Percentiles rank a stretch among this genome's conserved stretches.
Conservation (phyloP, 768 basidiomycete species). For the Tulasnella sp. region DNA sequence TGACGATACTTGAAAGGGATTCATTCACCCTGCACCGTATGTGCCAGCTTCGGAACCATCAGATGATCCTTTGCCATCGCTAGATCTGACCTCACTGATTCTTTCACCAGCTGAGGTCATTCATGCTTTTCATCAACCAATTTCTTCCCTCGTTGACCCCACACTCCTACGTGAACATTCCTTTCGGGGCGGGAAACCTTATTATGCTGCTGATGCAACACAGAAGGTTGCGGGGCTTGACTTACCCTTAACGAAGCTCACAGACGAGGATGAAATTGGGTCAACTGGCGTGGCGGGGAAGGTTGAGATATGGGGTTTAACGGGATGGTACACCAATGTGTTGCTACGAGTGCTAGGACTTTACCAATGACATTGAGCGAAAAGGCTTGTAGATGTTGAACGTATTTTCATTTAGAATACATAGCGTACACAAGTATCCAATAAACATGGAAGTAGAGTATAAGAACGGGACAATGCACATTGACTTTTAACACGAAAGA, state of each 20-base stretch:
- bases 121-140: conserved; percentile 55
- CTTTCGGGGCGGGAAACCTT: conserved; percentile 46
- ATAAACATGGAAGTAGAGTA: no score
- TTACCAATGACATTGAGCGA: no score
- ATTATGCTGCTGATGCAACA: conserved; percentile 55
- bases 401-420: no score
- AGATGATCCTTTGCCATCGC: conserved; percentile 40
- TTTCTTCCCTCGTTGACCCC: conserved; percentile 37
- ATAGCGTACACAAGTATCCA: no score
- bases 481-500: no score
- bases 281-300: conserved; percentile 30
- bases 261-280: conserved; percentile 25
- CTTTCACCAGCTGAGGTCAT: conserved; percentile 51
- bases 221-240: conserved; percentile 33
- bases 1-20: conserved; percentile 23
- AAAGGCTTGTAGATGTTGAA: no score
- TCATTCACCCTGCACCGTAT: conserved; percentile 4
- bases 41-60: neutral
- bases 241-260: conserved; percentile 16
- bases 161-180: conserved; percentile 37
- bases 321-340: conserved; percentile 65
- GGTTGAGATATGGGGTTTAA: conserved; percentile 70
- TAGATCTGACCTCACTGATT: conserved; percentile 39
- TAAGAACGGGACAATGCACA: no score
- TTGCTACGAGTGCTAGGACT: conserved; percentile 33